Evolutionary conservation across 2,329 filamentous ascomycete genomes (phyloP).

Genomic region (Cercospora brassicicola): DNA sequence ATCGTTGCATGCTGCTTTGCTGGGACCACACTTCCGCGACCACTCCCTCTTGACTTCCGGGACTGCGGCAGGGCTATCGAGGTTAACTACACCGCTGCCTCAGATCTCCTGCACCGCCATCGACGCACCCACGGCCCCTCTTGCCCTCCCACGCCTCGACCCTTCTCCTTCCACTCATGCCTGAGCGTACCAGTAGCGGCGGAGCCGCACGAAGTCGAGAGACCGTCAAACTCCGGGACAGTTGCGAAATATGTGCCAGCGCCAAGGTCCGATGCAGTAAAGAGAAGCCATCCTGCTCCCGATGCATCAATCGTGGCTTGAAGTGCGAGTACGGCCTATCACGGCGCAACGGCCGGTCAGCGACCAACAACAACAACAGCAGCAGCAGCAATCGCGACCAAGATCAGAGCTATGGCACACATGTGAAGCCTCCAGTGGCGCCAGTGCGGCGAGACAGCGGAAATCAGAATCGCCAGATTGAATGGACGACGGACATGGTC

Average conservation of each 20-base stretch:
- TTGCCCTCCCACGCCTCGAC: neutral
- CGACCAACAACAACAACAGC: neutral
- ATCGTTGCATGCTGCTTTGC: neutral
- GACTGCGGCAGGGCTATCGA: neutral
- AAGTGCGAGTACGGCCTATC: constrained; percentile 6
- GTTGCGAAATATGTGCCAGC: constrained; percentile 9
- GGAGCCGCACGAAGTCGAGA: neutral
- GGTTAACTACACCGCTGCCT: neutral
- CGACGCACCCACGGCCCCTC: neutral
- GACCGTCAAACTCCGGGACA: constrained; percentile 9
- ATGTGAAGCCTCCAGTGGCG: neutral
- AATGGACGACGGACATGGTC: constrained; percentile 1
- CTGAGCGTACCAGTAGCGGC: neutral
- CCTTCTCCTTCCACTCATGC: neutral
- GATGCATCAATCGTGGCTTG: constrained; percentile 5
- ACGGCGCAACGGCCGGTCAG: constrained; percentile 4
- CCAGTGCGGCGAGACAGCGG: constrained; percentile 6
- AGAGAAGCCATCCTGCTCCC: constrained; percentile 10
- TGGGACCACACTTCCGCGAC: neutral
- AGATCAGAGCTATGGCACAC: neutral
- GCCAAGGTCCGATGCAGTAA: constrained; percentile 12
- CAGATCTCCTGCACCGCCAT: neutral
- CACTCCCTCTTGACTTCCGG: neutral
- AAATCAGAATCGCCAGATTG: neutral
- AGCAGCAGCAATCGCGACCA: neutral